Evolutionary conservation across 176 grass and related monocot genomes (phyloP), one percentile per base, ranked within the genome.

Genomic region (Typha latifolia): DNA sequence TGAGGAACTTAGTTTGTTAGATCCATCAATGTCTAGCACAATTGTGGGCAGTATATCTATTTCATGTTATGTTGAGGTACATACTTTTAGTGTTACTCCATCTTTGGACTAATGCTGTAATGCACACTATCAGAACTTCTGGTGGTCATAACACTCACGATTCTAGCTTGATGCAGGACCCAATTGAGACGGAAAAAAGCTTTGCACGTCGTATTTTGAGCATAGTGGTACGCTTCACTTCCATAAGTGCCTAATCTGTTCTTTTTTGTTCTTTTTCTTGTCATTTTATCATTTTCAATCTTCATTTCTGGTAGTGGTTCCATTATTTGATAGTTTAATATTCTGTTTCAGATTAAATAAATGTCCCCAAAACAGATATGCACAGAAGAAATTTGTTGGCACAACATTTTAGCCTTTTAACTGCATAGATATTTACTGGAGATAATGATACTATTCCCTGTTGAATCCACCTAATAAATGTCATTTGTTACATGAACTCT

Each of bases 111-210:
- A 63, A 26, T 26, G 24, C 24, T 26, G 24, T 26, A 2, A 26
- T 63, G 69, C 70, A 55, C 48, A 26, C 18, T 19, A 18, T 20
- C 16, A 57, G 19, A 57, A 5, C 19, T 57, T 20, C 14, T 18
- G 4, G 8, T 57, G 52, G 26, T 50, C 15, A 53, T 53, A 15
- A 15, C 13, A 16, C 18, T 62, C 4, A 65, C 27, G 2, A 4
- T 69, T 75, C 81, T 61, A 63, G 12, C 77, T 77, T 21, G 24
- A 51, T 48, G 63, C 81, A 99, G 86, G 89, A 93, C 73, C 81
- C 94, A 80, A 76, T 87, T 84, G 94, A 99, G 70, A 93, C 85
- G 79, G 69, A 99, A 78, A 81, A 89, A 83, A 82, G 76, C 69
- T 99, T 93, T 87, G 89, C 94, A 70, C 76, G 59, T 6, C 89